A percentile compares a stretch with the other conserved stretches of the same genome.
Conservation (phyloP, 345 rosid genomes). For the Acer saccharum region DNA sequence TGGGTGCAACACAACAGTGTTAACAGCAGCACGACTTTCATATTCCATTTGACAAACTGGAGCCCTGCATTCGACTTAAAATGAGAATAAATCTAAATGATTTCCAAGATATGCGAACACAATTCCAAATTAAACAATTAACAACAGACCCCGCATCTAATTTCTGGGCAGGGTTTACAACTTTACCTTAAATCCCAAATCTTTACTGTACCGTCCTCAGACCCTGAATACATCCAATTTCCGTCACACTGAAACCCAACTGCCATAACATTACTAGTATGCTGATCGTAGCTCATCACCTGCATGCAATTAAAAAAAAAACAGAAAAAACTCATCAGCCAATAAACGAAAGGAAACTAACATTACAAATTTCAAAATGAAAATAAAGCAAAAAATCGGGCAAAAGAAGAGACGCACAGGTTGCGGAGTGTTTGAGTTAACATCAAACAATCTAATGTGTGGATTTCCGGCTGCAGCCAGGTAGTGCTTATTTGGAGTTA, state of each 20-base stretch:
- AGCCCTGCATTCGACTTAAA: constrained; percentile 60
- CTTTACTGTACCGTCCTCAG: constrained; percentile 96
- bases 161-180: background rate
- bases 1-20: constrained; percentile 92
- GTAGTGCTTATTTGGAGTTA: constrained; percentile 81
- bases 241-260: constrained; percentile 99
- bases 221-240: constrained; percentile 99
- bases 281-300: constrained; percentile 94
- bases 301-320: constrained; percentile 23
- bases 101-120: background rate
- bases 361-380: background rate
- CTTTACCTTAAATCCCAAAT: constrained; percentile 92
- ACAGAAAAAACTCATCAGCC: constrained; percentile 1
- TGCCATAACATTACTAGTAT: constrained; percentile 94
- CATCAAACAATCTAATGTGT: constrained; percentile 84
- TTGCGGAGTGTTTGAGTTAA: constrained; percentile 73
- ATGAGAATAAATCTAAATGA: constrained; percentile 14
- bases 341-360: constrained; percentile 9
- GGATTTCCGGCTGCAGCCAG: constrained; percentile 97
- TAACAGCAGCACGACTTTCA: constrained; percentile 95
- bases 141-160: background rate
- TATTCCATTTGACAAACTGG: constrained; percentile 97
- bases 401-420: constrained; percentile 45
- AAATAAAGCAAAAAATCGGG: background rate
- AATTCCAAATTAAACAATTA: background rate